phyloP scores from a whole-genome alignment of 805 yeast species.

The Kodamaea leandrae region DNA sequence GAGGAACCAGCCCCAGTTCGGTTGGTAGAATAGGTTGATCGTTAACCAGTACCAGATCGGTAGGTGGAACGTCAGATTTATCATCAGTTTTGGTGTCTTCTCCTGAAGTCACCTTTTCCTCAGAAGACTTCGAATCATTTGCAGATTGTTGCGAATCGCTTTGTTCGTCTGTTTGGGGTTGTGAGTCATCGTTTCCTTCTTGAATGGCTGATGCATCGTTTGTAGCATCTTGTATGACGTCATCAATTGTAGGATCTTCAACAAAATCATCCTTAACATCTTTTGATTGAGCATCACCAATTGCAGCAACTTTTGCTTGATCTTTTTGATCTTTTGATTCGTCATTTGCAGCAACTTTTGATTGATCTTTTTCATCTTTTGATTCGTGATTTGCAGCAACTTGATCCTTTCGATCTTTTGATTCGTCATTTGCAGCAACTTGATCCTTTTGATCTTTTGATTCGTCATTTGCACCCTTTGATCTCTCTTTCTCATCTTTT shows the following conservation, averaged over 20 bases:
- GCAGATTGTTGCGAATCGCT: too few relatives aligned
- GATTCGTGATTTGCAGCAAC: neutral
- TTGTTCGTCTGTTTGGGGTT: too few relatives aligned
- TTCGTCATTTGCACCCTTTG: neutral
- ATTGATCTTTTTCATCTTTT: neutral
- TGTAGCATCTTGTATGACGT: neutral
- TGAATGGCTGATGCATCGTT: too few relatives aligned
- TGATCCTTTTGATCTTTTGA: neutral
- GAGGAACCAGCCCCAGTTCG: neutral
- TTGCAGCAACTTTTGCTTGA: neutral
- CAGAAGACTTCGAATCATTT: too few relatives aligned
- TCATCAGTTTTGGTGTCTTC: too few relatives aligned
- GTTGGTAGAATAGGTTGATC: neutral
- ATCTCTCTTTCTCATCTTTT: neutral
- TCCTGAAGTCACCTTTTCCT: too few relatives aligned
- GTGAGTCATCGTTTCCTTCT: too few relatives aligned
- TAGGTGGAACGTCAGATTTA: too few relatives aligned
- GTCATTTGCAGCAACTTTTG: neutral
- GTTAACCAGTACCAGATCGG: too few relatives aligned
- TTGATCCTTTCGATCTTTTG: neutral
- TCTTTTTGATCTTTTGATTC: neutral
- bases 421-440: neutral
- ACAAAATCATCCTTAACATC: constrained; percentile 1
- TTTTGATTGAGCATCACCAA: neutral
- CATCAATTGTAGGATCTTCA: neutral